A percentile compares a stretch with the other conserved stretches of the same genome.
Evolutionary conservation across 768 basidiomycete genomes (phyloP).

Genomic region (Wakefieldia striispora): DNA sequence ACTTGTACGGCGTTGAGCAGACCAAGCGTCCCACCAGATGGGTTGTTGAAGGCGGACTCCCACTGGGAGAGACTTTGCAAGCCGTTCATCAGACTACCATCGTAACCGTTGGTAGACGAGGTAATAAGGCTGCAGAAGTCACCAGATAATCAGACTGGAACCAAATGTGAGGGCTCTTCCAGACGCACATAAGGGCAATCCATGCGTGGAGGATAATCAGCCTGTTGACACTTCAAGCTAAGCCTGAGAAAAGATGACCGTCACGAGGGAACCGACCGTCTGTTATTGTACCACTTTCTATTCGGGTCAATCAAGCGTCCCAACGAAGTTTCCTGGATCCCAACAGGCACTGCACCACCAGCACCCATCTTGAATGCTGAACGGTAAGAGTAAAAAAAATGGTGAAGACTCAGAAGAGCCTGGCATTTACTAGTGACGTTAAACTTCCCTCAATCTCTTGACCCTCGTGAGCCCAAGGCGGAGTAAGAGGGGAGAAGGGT

Average conservation of each 20-base stretch:
- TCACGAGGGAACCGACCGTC: slow-evolving; percentile 47
- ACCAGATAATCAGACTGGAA: background rate
- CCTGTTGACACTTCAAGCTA: slow-evolving; percentile 28
- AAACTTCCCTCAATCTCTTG: too few relatives aligned
- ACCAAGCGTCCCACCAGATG: slow-evolving; percentile 59
- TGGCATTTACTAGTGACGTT: too few relatives aligned
- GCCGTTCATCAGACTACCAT: slow-evolving; percentile 80
- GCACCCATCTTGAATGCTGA: slow-evolving; percentile 42
- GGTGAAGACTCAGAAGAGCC: background rate
- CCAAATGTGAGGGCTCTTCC: background rate
- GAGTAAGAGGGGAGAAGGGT: too few relatives aligned
- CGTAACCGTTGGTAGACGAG: slow-evolving; percentile 73
- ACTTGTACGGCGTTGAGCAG: slow-evolving; percentile 76
- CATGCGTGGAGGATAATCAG: slow-evolving; percentile 64
- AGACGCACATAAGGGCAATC: slow-evolving; percentile 61
- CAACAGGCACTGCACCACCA: slow-evolving; percentile 41
- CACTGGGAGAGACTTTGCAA: slow-evolving; percentile 68
- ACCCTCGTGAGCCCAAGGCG: too few relatives aligned
- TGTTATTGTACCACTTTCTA: slow-evolving; percentile 78
- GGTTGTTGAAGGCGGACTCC: slow-evolving; percentile 58
- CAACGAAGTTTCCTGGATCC: slow-evolving; percentile 36
- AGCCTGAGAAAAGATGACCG: background rate
- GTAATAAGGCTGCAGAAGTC: slow-evolving; percentile 55
- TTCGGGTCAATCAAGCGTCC: slow-evolving; percentile 59
- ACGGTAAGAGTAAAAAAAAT: background rate